Evolutionary conservation across 768 basidiomycete species (phyloP), one percentile per base, ranked within the genome.

Genomic region (Boletus speciosus): DNA sequence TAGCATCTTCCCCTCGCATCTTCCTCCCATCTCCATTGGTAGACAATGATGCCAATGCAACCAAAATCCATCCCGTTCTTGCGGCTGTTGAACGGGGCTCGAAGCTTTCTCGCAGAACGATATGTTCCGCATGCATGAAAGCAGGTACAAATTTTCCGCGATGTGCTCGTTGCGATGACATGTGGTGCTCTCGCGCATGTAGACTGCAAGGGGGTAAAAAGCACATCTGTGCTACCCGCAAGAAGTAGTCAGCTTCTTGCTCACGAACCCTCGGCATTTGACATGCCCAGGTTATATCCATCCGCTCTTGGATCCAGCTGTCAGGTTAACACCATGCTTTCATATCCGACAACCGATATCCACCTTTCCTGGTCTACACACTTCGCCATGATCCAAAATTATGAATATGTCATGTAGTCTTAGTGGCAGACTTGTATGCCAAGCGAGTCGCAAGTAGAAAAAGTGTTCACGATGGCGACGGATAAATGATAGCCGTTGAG

Each of bases 111-210:
- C 62, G 61, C 25, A 68, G 66, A 36, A 61, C 69, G 11, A 59
- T 65, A 34, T 86, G 85, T 52, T 75, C 79, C 10, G 75, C 81
- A 1, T 86, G 85, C 62, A 68, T 67, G 34, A 83, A 78, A 62
- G 48, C 62, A 1, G 85, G 85, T 0, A 66, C 69, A 14, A 80
- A 83, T 55, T 86, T 76, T 63, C 84, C 85, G 14, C 77, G 78
- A n/a, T 86, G 85, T 63, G 74, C 78, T 7, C 80, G 77, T 55
- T 86, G 85, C 57, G 68, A 73, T 23, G 76, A 76, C 31, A 78
- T 73, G 70, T 86, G 85, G 85, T 86, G 85, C 60, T 85, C 84
- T 25, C 73, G 85, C 50, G 68, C 78, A 31, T 86, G 85, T 64
- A 75, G 85, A 49, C 60, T 86, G 51, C 70, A 74, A 42, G 77